Conservation (phyloP, 192 early-diverging fungal species). For the Spinellus fusiger region DNA sequence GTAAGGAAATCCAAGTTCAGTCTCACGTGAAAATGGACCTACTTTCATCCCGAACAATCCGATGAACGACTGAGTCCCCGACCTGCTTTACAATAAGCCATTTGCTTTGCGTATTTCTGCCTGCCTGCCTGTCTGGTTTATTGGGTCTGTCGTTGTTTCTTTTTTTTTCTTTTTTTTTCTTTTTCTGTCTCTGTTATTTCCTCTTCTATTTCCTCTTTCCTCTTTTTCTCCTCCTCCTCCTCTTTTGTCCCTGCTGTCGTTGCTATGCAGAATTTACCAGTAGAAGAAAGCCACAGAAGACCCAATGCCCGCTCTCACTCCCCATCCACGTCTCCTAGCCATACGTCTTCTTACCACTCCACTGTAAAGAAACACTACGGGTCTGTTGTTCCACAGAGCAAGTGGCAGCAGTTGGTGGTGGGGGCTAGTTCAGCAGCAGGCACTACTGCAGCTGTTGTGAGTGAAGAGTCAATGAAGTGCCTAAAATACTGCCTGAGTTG, state of each 20-base stretch:
- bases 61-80: background rate
- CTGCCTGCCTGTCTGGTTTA: background rate
- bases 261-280: background rate
- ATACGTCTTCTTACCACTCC: conserved; percentile 10
- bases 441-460: conserved; percentile 70
- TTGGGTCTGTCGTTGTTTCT: conserved; percentile 2
- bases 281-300: conserved; percentile 1
- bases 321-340: conserved; percentile 13
- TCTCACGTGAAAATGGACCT: conserved; percentile 29
- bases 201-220: background rate
- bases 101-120: too few species aligned
- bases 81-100: too few species aligned
- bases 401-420: conserved; percentile 59
- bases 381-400: conserved; percentile 5
- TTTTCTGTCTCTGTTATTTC: background rate
- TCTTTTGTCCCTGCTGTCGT: background rate
- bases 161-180: background rate
- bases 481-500: conserved; percentile 87
- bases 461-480: conserved; percentile 83
- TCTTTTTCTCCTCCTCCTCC: background rate
- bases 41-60: conserved; percentile 1
- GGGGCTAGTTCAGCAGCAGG: conserved; percentile 53
- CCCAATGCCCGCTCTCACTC: background rate
- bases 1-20: background rate
- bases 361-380: background rate